These are phyloP conservation scores for Berberis vulgaris DNA, from an alignment of 164 flowering plant species.

Conservation along the genomic window DNA sequence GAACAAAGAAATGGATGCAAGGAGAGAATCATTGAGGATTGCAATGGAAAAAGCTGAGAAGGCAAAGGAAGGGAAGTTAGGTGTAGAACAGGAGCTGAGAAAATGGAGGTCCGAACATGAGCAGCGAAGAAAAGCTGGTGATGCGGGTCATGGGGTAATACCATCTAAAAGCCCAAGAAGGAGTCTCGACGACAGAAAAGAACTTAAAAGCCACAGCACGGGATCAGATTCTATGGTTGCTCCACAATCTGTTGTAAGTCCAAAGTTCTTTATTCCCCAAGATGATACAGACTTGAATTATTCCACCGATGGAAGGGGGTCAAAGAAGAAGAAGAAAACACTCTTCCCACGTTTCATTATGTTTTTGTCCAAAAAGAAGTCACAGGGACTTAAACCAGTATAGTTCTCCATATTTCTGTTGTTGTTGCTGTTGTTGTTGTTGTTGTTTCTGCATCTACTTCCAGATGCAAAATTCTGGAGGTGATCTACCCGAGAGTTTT, in stretches of 20 bases:
- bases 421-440: background rate
- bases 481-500: background rate
- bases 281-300: too few relatives aligned
- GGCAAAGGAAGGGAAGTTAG: conserved; percentile 80
- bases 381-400: conserved; percentile 12
- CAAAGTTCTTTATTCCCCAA: background rate
- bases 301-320: conserved; percentile 20
- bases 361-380: conserved; percentile 53
- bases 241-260: conserved; percentile 12
- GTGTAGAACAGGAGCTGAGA: conserved; percentile 83
- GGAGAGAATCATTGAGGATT: conserved; percentile 40
- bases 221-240: conserved; percentile 18
- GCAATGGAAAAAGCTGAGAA: conserved; percentile 69
- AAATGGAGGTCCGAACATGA: conserved; percentile 88
- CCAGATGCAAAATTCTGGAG: background rate
- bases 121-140: conserved; percentile 54
- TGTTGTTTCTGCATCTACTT: background rate
- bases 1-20: conserved; percentile 36
- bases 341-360: conserved; percentile 62
- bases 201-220: conserved; percentile 18
- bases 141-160: conserved; percentile 23
- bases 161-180: conserved; percentile 29
- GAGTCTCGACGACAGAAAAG: conserved; percentile 39
- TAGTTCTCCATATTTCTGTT: background rate
- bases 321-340: conserved; percentile 60